Evolutionary conservation across 768 basidiomycete species (phyloP).

Genomic region (Pleurotus platypus): DNA sequence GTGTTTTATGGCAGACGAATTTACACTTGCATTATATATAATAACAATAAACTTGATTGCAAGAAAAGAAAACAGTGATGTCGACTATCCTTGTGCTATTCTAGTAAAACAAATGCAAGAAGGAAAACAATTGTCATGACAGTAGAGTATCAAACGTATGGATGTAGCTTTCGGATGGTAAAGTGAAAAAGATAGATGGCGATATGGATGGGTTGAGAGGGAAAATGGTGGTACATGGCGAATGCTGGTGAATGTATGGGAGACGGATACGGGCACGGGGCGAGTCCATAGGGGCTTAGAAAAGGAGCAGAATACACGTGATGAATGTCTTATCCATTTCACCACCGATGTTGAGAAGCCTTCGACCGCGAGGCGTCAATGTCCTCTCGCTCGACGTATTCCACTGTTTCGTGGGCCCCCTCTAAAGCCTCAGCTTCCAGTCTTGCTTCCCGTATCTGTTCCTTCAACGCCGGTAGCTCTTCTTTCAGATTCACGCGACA

Average conservation of each 20-base stretch:
- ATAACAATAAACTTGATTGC: conserved; percentile 8
- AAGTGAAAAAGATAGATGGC: conserved; percentile 4
- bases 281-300: background rate
- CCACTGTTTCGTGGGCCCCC: conserved; percentile 5
- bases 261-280: background rate
- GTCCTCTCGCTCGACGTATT: conserved; percentile 1
- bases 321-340: background rate
- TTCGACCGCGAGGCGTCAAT: background rate
- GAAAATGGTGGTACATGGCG: background rate
- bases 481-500: conserved; percentile 52
- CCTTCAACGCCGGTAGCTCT: conserved; percentile 61
- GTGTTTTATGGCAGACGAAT: too few relatives aligned
- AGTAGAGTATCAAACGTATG: background rate
- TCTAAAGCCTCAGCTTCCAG: conserved; percentile 16
- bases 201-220: background rate
- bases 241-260: background rate
- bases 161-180: background rate
- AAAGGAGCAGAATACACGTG: background rate
- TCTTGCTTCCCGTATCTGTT: conserved; percentile 41
- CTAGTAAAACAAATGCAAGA: conserved; percentile 2
- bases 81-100: background rate
- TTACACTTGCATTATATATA: background rate
- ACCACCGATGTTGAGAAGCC: background rate
- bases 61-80: background rate
- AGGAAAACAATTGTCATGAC: background rate